These are phyloP conservation scores for Mucor plumbeus DNA, from an alignment of 371 early-diverging fungal species.

Conservation along the genomic window DNA sequence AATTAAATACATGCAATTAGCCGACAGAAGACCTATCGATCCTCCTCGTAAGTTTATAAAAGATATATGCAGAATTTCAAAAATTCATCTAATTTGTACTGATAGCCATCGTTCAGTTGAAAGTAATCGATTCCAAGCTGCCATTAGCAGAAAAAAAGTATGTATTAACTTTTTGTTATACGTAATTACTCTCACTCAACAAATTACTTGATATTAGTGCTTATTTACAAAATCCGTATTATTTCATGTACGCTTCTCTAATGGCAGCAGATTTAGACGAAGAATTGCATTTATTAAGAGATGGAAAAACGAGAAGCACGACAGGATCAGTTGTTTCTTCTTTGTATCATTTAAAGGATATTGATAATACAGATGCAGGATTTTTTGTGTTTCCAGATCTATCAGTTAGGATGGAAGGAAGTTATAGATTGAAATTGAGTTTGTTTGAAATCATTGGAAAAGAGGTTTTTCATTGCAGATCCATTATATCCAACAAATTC, in stretches of 20 bases:
- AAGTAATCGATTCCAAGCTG: conserved; percentile 62
- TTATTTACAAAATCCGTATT: conserved; percentile 84
- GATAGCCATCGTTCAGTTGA: conserved; percentile 79
- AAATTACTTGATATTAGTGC: conserved; percentile 17
- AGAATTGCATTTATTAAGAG: conserved; percentile 73
- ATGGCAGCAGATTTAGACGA: conserved; percentile 71
- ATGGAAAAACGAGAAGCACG: conserved; percentile 76
- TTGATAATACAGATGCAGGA: conserved; percentile 86
- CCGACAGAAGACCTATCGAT: conserved; percentile 93
- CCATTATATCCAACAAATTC: conserved; percentile 78
- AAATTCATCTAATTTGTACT: background rate
- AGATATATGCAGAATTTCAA: too few species aligned
- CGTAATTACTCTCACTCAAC: background rate
- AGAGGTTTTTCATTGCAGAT: conserved; percentile 82
- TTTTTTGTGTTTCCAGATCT: conserved; percentile 97
- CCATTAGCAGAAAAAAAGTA: conserved; percentile 43
- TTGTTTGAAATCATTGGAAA: conserved; percentile 87
- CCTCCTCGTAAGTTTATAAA: conserved; percentile 72
- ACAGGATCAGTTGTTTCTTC: conserved; percentile 92
- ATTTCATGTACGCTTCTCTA: conserved; percentile 84
- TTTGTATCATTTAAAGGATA: conserved; percentile 85
- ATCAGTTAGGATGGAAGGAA: conserved; percentile 90
- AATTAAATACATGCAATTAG: conserved; percentile 39
- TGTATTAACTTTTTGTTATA: background rate
- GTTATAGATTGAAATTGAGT: conserved; percentile 86